Conservation (phyloP, 148 eudicot genomes). For the Silene latifolia region DNA sequence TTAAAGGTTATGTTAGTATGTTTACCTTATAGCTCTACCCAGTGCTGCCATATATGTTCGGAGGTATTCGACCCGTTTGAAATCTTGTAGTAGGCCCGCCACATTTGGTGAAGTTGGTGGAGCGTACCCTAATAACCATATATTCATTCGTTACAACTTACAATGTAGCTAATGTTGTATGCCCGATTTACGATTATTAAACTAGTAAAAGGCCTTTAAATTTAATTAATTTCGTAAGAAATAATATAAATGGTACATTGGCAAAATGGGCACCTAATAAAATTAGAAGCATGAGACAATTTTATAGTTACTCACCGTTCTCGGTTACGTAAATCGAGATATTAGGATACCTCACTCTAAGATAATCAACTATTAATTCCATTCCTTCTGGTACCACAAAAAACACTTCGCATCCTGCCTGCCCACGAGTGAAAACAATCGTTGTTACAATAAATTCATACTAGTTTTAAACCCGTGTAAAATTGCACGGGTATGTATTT, state of each 20-base stretch:
- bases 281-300: no score
- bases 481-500: no score
- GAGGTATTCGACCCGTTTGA: slow-evolving; percentile 47
- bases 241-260: no score
- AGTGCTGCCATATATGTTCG: slow-evolving; percentile 50
- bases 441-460: no score
- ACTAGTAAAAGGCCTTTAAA: no score
- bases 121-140: slow-evolving; percentile 43
- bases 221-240: no score
- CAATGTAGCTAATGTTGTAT: no score
- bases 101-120: slow-evolving; percentile 22
- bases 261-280: no score
- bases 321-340: slow-evolving; percentile 57
- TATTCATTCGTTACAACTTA: background rate
- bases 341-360: slow-evolving; percentile 46
- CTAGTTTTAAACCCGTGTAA: no score
- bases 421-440: background rate
- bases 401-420: slow-evolving; percentile 45
- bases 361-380: slow-evolving; percentile 46
- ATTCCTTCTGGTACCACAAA: slow-evolving; percentile 68
- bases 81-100: slow-evolving; percentile 31
- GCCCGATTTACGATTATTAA: no score
- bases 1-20: background rate
- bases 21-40: slow-evolving; percentile 60
- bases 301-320: slow-evolving; percentile 43